A percentile compares a stretch with the other conserved stretches of the same genome.
Evolutionary conservation across 441 rosid genomes (phyloP).

Genomic region (Caryocar brasiliense): DNA sequence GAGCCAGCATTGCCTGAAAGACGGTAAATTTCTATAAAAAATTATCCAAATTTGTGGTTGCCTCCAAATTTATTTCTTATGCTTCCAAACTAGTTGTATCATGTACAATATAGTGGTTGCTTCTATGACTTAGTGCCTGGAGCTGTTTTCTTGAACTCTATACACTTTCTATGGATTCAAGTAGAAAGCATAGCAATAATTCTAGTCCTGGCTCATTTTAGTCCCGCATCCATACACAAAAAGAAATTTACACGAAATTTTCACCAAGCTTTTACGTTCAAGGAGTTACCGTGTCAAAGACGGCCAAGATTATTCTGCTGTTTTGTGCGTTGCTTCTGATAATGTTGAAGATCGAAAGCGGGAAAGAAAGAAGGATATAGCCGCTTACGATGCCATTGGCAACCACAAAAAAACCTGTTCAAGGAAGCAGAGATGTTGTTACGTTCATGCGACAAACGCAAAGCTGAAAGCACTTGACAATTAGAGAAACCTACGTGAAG

Average conservation of each 20-base stretch:
- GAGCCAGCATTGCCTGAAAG: conserved; percentile 27
- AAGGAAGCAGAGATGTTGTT: not conserved
- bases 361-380: conserved; percentile 28
- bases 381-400: conserved; percentile 22
- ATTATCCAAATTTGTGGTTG: not conserved
- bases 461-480: too few relatives aligned
- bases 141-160: too few relatives aligned
- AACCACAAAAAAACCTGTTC: conserved; percentile 30
- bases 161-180: too few relatives aligned
- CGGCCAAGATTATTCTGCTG: conserved; percentile 14
- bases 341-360: conserved; percentile 27
- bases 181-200: too few relatives aligned
- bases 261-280: too few relatives aligned
- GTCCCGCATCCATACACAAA: too few relatives aligned
- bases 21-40: not conserved
- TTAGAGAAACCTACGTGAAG: conserved; percentile 26
- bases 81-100: too few relatives aligned
- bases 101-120: too few relatives aligned
- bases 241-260: too few relatives aligned
- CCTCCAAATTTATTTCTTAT: too few relatives aligned
- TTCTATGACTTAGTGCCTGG: too few relatives aligned
- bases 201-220: too few relatives aligned
- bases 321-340: conserved; percentile 22
- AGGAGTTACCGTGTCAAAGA: conserved; percentile 17
- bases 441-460: not conserved